Percentiles rank a stretch among this genome's conserved stretches.
Evolutionary conservation across 2,329 filamentous ascomycete species (phyloP).

Genomic region (Hymenoscyphus fructigenus): DNA sequence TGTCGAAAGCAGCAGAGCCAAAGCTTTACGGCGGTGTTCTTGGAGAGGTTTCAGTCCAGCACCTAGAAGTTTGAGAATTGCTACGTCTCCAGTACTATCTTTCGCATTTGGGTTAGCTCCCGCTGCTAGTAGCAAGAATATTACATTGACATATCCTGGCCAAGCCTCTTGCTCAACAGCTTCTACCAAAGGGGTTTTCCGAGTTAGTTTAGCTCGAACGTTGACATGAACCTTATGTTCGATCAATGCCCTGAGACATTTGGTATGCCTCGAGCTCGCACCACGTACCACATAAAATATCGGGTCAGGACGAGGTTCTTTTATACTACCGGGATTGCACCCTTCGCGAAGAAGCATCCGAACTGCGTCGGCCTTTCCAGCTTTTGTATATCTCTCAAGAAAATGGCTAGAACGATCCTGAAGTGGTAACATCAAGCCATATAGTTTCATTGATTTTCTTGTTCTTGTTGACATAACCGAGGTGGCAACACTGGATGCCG

Average conservation of each 20-base stretch:
- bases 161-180: constrained; percentile 16
- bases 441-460: constrained; percentile 12
- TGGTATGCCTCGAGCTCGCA: constrained; percentile 14
- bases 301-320: constrained; percentile 11
- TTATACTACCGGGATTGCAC: constrained; percentile 14
- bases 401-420: constrained; percentile 17
- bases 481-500: constrained; percentile 17
- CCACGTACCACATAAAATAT: constrained; percentile 16
- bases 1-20: constrained; percentile 16
- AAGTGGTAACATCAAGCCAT: constrained; percentile 14
- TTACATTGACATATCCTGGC: constrained; percentile 15
- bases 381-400: constrained; percentile 14
- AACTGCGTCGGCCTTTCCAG: constrained; percentile 3
- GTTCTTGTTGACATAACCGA: constrained; percentile 17
- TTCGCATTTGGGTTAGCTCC: constrained; percentile 16
- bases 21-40: constrained; percentile 14
- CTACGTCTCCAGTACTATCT: constrained; percentile 10
- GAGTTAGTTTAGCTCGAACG: constrained; percentile 9
- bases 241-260: constrained; percentile 17
- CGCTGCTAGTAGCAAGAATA: constrained; percentile 15
- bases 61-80: constrained; percentile 13
- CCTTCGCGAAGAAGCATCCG: constrained; percentile 12
- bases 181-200: constrained; percentile 16
- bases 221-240: constrained; percentile 7
- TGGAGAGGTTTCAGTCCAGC: constrained; percentile 9